A percentile compares a stretch with the other conserved stretches of the same genome.
phyloP scores from a whole-genome alignment of 2,329 filamentous ascomycete species.

The Trichoderma lentiforme region DNA sequence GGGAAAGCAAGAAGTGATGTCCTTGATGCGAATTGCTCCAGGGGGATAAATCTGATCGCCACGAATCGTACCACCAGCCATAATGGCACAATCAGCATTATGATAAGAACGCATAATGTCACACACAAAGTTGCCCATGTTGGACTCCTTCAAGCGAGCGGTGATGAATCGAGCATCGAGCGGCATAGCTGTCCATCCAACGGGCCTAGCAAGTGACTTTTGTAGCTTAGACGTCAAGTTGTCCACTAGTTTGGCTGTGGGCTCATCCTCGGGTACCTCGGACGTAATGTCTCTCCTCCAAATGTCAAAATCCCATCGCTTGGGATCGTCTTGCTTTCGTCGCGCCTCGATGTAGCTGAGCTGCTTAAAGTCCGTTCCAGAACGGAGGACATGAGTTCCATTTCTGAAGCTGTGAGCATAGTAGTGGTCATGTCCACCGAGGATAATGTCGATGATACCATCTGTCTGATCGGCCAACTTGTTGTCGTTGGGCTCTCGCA shows the following conservation, averaged over 20 bases:
- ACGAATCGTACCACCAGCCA: constrained; percentile 81
- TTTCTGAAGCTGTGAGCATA: constrained; percentile 77
- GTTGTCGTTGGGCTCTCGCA: constrained; percentile 84
- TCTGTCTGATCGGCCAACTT: constrained; percentile 74
- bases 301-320: constrained; percentile 76
- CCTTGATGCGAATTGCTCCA: constrained; percentile 71
- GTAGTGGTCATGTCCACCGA: constrained; percentile 88
- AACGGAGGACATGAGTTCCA: constrained; percentile 78
- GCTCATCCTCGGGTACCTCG: constrained; percentile 60
- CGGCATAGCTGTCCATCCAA: constrained; percentile 78
- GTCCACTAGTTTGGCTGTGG: constrained; percentile 60
- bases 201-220: constrained; percentile 73
- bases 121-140: constrained; percentile 86
- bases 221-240: constrained; percentile 70
- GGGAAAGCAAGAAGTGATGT: constrained; percentile 85
- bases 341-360: constrained; percentile 82
- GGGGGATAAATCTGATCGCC: constrained; percentile 87
- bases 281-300: constrained; percentile 69
- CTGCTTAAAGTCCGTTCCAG: constrained; percentile 89
- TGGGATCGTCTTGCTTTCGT: constrained; percentile 43
- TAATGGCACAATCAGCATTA: constrained; percentile 73
- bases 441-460: constrained; percentile 76
- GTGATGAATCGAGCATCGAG: constrained; percentile 85
- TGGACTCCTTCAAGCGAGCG: constrained; percentile 73
- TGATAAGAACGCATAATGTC: constrained; percentile 88